A percentile compares a stretch with the other conserved stretches of the same genome.
Conservation (phyloP, 2,329 filamentous ascomycete genomes). For the Botrytis sinoallii region DNA sequence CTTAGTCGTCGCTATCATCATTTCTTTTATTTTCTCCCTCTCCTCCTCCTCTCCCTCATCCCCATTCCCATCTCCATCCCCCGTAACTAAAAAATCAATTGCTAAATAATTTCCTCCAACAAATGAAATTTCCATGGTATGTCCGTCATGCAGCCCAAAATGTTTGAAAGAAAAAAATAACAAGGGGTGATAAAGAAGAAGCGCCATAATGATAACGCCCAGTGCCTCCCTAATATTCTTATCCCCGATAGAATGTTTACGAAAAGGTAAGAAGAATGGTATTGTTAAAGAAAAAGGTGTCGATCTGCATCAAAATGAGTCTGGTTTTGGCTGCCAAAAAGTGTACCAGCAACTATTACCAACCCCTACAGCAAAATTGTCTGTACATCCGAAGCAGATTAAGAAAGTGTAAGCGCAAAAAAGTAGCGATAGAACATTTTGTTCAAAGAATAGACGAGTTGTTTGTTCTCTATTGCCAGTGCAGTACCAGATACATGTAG, state of each 20-base stretch:
- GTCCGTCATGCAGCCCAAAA: constrained; percentile 27
- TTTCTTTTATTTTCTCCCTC: not conserved
- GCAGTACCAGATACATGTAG: not conserved
- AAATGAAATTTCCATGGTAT: constrained; percentile 30
- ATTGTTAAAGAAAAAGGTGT: constrained; percentile 9
- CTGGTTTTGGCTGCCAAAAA: constrained; percentile 26
- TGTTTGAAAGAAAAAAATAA: constrained; percentile 13
- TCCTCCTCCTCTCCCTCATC: constrained; percentile 18
- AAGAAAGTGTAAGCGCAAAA: constrained; percentile 29
- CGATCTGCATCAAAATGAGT: constrained; percentile 29
- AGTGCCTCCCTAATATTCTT: constrained; percentile 26
- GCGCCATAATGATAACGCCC: constrained; percentile 26
- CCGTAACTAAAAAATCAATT: constrained; percentile 5
- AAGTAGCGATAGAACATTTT: constrained; percentile 17
- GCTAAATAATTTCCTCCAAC: constrained; percentile 14
- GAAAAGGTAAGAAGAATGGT: constrained; percentile 20
- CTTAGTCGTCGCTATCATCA: constrained; percentile 13
- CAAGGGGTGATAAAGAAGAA: constrained; percentile 15
- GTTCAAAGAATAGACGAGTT: constrained; percentile 10
- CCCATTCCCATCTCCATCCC: not conserved
- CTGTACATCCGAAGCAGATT: constrained; percentile 36
- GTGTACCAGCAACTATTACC: constrained; percentile 29
- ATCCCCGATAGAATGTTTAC: constrained; percentile 22
- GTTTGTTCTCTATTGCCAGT: constrained; percentile 15
- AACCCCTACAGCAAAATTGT: constrained; percentile 26